Evolutionary conservation across 2,329 filamentous ascomycete species (phyloP).

Genomic region (Beauveria rudraprayagi): DNA sequence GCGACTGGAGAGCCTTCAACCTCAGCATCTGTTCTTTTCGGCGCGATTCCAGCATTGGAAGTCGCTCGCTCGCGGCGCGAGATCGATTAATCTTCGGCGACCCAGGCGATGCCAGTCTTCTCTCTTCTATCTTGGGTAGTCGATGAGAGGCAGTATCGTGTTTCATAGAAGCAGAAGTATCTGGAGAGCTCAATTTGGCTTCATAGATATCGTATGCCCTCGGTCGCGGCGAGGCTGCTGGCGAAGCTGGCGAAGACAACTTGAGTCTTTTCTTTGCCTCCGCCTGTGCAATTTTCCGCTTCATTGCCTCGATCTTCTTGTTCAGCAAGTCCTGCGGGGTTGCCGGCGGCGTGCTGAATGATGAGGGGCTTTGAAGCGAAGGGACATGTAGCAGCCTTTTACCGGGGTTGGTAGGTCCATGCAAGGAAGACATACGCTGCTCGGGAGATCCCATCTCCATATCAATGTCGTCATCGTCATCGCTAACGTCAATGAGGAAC

Average conservation of each 20-base stretch:
- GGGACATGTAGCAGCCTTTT: conserved; percentile 31
- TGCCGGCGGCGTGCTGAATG: conserved; percentile 30
- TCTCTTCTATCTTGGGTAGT: background rate
- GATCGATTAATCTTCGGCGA: conserved; percentile 18
- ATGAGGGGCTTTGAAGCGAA: conserved; percentile 33
- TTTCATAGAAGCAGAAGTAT: background rate
- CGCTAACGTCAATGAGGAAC: conserved; percentile 80
- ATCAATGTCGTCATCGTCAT: conserved; percentile 57
- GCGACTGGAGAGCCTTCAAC: conserved; percentile 37
- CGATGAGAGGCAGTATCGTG: background rate
- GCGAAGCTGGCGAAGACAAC: conserved; percentile 23
- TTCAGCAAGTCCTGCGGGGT: conserved; percentile 40
- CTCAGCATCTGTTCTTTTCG: conserved; percentile 35
- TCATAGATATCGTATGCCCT: conserved; percentile 8
- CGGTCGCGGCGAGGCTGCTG: conserved; percentile 18
- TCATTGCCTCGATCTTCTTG: conserved; percentile 53
- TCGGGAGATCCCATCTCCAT: conserved; percentile 57
- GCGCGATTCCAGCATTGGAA: conserved; percentile 28
- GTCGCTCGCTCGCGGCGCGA: conserved; percentile 27
- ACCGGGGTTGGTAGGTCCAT: conserved; percentile 23
- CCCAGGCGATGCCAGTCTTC: conserved; percentile 15
- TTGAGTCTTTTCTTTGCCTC: conserved; percentile 46
- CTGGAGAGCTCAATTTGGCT: conserved; percentile 2
- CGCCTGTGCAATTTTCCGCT: conserved; percentile 48
- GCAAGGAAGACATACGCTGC: conserved; percentile 30